Evolutionary conservation across 805 yeast genomes (phyloP), one percentile per base, ranked within the genome.

Genomic region (Sungouiella blattae): DNA sequence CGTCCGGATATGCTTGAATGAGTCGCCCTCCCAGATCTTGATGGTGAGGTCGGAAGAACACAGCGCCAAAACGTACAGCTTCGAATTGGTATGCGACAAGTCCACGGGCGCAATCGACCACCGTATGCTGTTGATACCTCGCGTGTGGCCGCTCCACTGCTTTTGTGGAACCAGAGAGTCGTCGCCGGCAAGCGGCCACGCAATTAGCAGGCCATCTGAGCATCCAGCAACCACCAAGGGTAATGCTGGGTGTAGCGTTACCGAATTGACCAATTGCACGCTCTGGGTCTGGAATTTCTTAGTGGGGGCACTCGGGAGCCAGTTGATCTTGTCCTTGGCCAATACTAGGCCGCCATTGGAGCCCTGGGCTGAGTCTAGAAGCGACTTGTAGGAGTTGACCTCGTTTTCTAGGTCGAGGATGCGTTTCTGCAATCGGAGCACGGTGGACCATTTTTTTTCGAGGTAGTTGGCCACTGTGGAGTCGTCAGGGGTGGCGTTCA

Each of bases 381-480:
- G 62, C n/a, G 72, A 69, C 27, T 74, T 63, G 41, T 80, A 62
- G 26, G 72, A 69, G 12, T 58, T 58, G 4, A 75, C 55, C 30
- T 79, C 81, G 13, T 70, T 60, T 50, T 89, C 95, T 28, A 87
- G 58, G 33, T 81, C 91, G 38, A 82, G 63, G 28, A 82, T 80
- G 49, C 77, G 73, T 43, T 79, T 75, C 59, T 91, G 96, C 20
- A 91, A 66, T 30, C 95, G 66, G 21, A 87, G 69, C 4, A 89
- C 91, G 0, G 95, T 80, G 1, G 82, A 71, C 97, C 97, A 89
- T 62, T 88, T 89, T 59, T 81, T 83, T 47, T 83, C 87, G 26
- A 87, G 62, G 40, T 67, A 68, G 43, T 64, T 54, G 32, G 67
- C 60, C 8, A 67, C 60, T 4, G 63, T 47, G 13, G 49, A 45